Evolutionary conservation across 768 basidiomycete species (phyloP), one percentile per base, ranked within the genome.

Genomic region (Pleurotus ostreatus): DNA sequence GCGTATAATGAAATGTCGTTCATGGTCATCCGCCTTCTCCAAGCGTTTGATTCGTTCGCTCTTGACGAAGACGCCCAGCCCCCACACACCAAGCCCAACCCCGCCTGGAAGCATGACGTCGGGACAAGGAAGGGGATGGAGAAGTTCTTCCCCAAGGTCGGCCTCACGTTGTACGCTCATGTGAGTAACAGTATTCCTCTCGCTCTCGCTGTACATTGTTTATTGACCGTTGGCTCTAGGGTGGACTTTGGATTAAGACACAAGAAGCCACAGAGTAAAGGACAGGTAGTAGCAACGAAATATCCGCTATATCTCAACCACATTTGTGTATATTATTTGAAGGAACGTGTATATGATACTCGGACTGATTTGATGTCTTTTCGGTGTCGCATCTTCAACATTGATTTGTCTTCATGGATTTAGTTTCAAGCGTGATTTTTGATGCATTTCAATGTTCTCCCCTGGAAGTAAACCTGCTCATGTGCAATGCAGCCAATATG

Each of bases 1-100:
- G 80, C 81, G 18, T 82, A 82, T 63, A 78, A 80, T 60, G 75
- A 80, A 60, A 66, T 73, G 12, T 80, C 78, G 0, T 78, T 78
- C 60, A 70, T 79, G 56, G 64, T 82, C 18, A 70, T 78, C 49
- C 71, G 76, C 16, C 62, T 83, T 5, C 61, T 83, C 5, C 81
- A 82, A 62, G 56, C 54, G 7, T 78, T 79, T 63, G 70, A 68
- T 5, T 63, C 66, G 0, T 58, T 81, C 45, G 61, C 62, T 2
- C 62, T 79, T 16, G 75, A 70, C 12, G 64, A 64, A n/a, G 70
- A 72, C 11, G 70, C 68, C 0, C 75, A 77, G 22, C 63, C 69
- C 43, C 64, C 70, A 12, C 62, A 59, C 20, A 66, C 71, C 0
- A 65, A 64, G 12, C 68, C 75, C 2, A 78, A 78, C 0, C 55